Conservation (phyloP, 148 eudicot species). For the Persicaria tinctoria region DNA sequence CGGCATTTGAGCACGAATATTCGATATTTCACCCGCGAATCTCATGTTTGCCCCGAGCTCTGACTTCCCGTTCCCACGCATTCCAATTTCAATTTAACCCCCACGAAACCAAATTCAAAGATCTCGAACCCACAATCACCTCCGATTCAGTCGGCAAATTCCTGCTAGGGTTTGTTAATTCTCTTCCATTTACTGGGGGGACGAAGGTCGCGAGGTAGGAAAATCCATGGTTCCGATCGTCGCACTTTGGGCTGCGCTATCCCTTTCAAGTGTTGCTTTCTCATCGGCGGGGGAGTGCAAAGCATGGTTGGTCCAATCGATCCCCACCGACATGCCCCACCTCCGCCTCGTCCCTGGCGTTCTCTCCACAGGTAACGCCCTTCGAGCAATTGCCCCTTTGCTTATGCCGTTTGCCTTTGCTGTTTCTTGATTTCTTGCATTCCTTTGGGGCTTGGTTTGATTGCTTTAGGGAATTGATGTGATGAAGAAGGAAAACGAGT, state of each 20-base stretch:
- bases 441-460: background rate
- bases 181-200: background rate
- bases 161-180: background rate
- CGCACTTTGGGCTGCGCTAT: slow-evolving; percentile 10
- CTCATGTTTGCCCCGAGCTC: background rate
- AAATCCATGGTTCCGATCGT: background rate
- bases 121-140: background rate
- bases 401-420: background rate
- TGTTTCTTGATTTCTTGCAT: background rate
- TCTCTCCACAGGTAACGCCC: slow-evolving; percentile 60
- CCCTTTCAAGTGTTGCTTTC: slow-evolving; percentile 9
- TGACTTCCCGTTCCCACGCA: slow-evolving; percentile 2
- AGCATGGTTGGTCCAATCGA: slow-evolving; percentile 91
- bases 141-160: background rate
- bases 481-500: background rate
- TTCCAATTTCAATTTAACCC: background rate
- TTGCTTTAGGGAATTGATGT: background rate
- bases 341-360: slow-evolving; percentile 72
- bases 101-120: background rate
- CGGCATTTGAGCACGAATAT: background rate
- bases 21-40: background rate
- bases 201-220: background rate
- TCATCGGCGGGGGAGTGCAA: slow-evolving; percentile 45
- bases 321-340: slow-evolving; percentile 79
- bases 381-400: background rate